Conservation (phyloP, 2,329 filamentous ascomycete genomes). For the Cercospora canescens region DNA sequence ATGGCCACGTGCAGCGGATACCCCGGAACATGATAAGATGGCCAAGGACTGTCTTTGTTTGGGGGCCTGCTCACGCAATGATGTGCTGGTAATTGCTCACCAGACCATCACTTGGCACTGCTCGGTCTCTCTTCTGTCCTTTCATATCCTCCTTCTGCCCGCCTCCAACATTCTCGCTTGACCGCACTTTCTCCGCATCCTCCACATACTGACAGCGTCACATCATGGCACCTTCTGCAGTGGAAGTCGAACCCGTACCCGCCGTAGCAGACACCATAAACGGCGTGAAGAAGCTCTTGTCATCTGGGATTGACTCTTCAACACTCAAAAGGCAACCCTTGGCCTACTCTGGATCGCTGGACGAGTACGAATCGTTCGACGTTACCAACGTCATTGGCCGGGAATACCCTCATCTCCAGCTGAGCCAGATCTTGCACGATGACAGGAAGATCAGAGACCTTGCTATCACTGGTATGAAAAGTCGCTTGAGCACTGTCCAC, state of each 20-base stretch:
- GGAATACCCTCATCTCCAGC: constrained; percentile 45
- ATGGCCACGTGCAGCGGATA: neutral
- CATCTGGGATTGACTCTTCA: neutral
- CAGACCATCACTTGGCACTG: neutral
- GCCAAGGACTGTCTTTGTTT: neutral
- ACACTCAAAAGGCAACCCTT: constrained; percentile 11
- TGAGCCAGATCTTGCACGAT: constrained; percentile 39
- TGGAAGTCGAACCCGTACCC: neutral
- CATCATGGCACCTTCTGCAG: constrained; percentile 6
- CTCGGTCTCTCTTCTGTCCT: neutral
- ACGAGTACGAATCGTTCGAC: constrained; percentile 49
- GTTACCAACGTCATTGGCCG: constrained; percentile 54
- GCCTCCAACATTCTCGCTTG: neutral
- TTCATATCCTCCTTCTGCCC: neutral
- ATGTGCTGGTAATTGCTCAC: neutral
- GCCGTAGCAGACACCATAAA: constrained; percentile 5
- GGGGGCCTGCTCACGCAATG: constrained; percentile 2
- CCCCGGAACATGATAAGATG: neutral
- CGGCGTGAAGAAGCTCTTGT: constrained; percentile 9
- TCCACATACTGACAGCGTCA: neutral
- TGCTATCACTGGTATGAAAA: constrained; percentile 57
- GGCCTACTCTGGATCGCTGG: constrained; percentile 41
- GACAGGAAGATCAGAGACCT: constrained; percentile 42
- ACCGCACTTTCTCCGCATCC: neutral
- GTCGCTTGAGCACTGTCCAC: neutral